Evolutionary conservation across 352 stramenopile species (phyloP).

Genomic region (Phytophthora pini): DNA sequence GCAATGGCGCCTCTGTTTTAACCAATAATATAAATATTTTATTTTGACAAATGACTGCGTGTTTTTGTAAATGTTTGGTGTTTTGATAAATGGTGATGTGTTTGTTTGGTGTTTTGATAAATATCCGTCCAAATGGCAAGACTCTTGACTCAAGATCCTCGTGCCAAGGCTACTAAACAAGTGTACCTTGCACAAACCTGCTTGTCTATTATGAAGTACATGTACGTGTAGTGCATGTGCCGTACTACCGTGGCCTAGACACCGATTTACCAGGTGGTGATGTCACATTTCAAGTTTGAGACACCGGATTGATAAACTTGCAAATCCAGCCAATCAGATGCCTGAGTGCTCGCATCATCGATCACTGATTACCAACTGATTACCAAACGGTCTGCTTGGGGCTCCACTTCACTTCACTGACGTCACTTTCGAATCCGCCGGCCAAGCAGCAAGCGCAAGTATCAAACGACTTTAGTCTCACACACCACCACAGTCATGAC

Average conservation of each 20-base stretch:
- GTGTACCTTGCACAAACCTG: background rate
- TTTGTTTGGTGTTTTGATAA: too few species aligned
- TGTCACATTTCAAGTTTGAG: conserved; percentile 7
- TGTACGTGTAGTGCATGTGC: background rate
- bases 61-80: too few species aligned
- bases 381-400: conserved; percentile 11
- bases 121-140: too few species aligned
- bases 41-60: too few species aligned
- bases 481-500: conserved; percentile 47
- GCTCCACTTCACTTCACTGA: conserved; percentile 24
- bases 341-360: conserved; percentile 1
- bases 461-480: background rate
- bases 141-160: too few species aligned
- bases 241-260: too few species aligned
- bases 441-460: conserved; percentile 8
- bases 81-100: too few species aligned
- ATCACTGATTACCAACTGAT: too few species aligned
- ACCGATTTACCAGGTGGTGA: background rate
- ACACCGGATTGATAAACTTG: conserved; percentile 10
- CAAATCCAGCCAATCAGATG: conserved; percentile 16
- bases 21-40: too few species aligned
- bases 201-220: background rate
- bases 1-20: too few species aligned
- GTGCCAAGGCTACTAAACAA: too few species aligned
- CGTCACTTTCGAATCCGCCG: conserved; percentile 32